These are phyloP conservation scores for Lolium rigidum DNA, from an alignment of 176 grass and related monocot species.

Conservation along the genomic window DNA sequence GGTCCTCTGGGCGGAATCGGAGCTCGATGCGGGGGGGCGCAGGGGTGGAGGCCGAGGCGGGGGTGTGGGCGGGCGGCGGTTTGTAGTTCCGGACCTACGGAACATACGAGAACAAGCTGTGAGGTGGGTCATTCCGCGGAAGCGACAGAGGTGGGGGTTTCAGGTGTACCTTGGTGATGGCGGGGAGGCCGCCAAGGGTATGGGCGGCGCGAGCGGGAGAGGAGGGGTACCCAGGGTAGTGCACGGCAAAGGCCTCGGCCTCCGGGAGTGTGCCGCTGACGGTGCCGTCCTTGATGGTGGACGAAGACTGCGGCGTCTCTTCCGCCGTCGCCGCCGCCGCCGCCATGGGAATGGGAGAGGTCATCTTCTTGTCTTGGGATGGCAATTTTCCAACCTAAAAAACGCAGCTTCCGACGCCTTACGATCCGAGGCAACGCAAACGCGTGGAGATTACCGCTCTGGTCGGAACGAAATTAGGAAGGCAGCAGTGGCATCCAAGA, in stretches of 20 bases:
- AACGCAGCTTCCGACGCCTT: no score
- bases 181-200: slow-evolving; percentile 67
- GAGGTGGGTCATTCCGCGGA: background rate
- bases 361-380: background rate
- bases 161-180: slow-evolving; percentile 59
- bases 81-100: slow-evolving; percentile 44
- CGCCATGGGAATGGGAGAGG: background rate
- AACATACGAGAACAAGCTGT: background rate
- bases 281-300: slow-evolving; percentile 57
- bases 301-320: slow-evolving; percentile 10
- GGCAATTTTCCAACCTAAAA: no score
- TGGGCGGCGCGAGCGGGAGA: slow-evolving; percentile 56
- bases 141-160: background rate
- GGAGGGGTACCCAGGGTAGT: slow-evolving; percentile 86
- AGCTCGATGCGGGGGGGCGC: slow-evolving; percentile 61
- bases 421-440: no score
- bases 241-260: slow-evolving; percentile 63
- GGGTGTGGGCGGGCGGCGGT: slow-evolving; percentile 43
- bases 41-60: slow-evolving; percentile 53
- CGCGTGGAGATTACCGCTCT: no score
- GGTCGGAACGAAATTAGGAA: no score
- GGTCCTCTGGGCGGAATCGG: slow-evolving; percentile 85
- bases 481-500: no score
- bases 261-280: slow-evolving; percentile 61
- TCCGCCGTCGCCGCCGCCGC: background rate